Conservation (phyloP, 768 basidiomycete genomes). For the Pleurotus salmoneostramineus region DNA sequence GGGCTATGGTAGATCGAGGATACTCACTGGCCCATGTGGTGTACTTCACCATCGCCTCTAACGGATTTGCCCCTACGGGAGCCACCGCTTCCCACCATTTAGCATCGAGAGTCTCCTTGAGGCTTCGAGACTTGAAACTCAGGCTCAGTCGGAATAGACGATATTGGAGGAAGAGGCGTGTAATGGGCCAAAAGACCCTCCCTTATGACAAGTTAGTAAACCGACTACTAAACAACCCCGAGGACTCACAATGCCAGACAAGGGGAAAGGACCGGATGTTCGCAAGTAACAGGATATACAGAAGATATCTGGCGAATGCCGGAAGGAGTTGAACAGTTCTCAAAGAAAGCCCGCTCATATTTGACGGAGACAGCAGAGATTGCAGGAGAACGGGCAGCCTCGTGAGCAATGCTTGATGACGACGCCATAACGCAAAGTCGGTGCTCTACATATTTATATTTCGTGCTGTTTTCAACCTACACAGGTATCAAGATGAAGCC, state of each 20-base stretch:
- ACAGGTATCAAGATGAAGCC: too few relatives aligned
- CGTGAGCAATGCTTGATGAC: too few relatives aligned
- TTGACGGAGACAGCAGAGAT: too few relatives aligned
- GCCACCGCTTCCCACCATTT: slow-evolving; percentile 44
- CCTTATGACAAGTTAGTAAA: slow-evolving; percentile 23
- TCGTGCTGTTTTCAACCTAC: too few relatives aligned
- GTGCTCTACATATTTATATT: too few relatives aligned
- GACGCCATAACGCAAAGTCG: too few relatives aligned
- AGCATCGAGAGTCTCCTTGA: slow-evolving; percentile 27
- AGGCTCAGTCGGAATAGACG: slow-evolving; percentile 28
- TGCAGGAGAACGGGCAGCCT: too few relatives aligned
- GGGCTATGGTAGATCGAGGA: background rate
- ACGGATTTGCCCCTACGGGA: slow-evolving; percentile 56
- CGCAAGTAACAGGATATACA: slow-evolving; percentile 47
- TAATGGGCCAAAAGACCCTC: slow-evolving; percentile 49
- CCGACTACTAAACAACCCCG: too few relatives aligned
- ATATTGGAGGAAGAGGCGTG: slow-evolving; percentile 28
- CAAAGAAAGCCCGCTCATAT: too few relatives aligned
- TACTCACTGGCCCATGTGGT: slow-evolving; percentile 55
- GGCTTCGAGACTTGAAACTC: slow-evolving; percentile 30
- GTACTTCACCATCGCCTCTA: slow-evolving; percentile 37
- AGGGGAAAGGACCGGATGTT: slow-evolving; percentile 62
- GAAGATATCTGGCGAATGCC: slow-evolving; percentile 31
- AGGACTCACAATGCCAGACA: slow-evolving; percentile 62
- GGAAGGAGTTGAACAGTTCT: background rate